phyloP scores from a whole-genome alignment of 2,329 filamentous ascomycete genomes.

The Peltaster fructicola region DNA sequence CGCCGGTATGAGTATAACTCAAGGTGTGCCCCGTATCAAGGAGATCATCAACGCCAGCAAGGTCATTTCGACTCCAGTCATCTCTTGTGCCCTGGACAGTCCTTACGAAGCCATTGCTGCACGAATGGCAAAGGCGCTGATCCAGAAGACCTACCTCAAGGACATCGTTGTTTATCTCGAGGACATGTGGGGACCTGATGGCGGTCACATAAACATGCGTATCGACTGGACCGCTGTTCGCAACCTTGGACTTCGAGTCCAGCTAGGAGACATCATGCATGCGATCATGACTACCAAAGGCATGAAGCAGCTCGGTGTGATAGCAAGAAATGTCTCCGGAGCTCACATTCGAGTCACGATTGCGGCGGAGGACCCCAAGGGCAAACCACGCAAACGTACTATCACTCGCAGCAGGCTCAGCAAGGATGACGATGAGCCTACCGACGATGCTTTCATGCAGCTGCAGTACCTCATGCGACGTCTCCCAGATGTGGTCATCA shows the following conservation, averaged over 20 bases:
- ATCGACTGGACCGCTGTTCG: conserved; percentile 65
- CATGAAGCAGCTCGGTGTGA: conserved; percentile 40
- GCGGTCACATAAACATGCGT: conserved; percentile 61
- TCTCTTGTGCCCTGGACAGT: conserved; percentile 69
- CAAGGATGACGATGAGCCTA: conserved; percentile 3
- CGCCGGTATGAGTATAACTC: conserved; percentile 96
- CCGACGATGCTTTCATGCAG: conserved; percentile 51
- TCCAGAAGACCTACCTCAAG: conserved; percentile 82
- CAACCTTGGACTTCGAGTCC: conserved; percentile 67
- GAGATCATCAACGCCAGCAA: conserved; percentile 99
- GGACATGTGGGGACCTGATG: conserved; percentile 67
- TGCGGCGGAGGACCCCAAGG: conserved; percentile 30
- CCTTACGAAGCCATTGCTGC: conserved; percentile 58
- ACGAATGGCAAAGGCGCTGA: conserved; percentile 78
- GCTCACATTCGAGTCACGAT: conserved; percentile 53
- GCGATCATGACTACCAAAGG: conserved; percentile 71
- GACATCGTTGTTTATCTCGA: conserved; percentile 70
- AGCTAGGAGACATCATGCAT: conserved; percentile 50
- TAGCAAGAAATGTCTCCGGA: conserved; percentile 11
- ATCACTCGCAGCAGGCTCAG: neutral
- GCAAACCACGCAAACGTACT: conserved; percentile 5
- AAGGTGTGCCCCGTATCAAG: conserved; percentile 98
- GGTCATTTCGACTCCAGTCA: conserved; percentile 82
- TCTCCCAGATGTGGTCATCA: conserved; percentile 69
- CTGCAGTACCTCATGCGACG: conserved; percentile 72